Conservation (phyloP, 495 filamentous ascomycete species). For the Penicillium pulvis region DNA sequence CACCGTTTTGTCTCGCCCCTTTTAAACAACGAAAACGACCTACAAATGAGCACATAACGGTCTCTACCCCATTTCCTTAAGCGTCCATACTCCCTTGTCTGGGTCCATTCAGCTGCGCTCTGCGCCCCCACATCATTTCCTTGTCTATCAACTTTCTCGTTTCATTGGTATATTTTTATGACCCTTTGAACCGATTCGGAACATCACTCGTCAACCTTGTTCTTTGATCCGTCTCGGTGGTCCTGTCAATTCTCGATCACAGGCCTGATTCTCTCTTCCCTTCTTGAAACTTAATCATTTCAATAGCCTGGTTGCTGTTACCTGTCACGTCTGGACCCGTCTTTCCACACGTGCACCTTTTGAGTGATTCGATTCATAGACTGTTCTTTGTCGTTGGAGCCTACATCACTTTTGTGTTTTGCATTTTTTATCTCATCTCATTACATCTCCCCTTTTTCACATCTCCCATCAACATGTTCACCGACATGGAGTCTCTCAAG, state of each 20-base stretch:
- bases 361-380: constrained; percentile 34
- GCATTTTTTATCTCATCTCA: constrained; percentile 29
- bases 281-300: constrained; percentile 43
- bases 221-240: constrained; percentile 28
- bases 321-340: constrained; percentile 30
- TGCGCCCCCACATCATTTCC: constrained; percentile 51
- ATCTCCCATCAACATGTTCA: constrained; percentile 32
- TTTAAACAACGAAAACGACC: constrained; percentile 47
- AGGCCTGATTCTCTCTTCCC: constrained; percentile 36
- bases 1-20: constrained; percentile 37
- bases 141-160: constrained; percentile 53
- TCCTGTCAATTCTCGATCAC: constrained; percentile 32
- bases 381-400: constrained; percentile 27
- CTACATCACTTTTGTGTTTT: constrained; percentile 16
- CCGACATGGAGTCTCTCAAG: constrained; percentile 80
- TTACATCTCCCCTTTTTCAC: constrained; percentile 2
- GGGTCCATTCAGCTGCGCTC: constrained; percentile 47
- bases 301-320: constrained; percentile 45
- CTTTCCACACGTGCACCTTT: constrained; percentile 36
- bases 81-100: constrained; percentile 47
- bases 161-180: constrained; percentile 57
- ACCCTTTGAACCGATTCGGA: constrained; percentile 59
- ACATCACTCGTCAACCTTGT: constrained; percentile 10
- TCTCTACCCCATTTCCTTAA: constrained; percentile 53
- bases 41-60: constrained; percentile 71